Evolutionary conservation across 2,329 filamentous ascomycete genomes (phyloP).

Genomic region (Sporothrix dimorphospora): DNA sequence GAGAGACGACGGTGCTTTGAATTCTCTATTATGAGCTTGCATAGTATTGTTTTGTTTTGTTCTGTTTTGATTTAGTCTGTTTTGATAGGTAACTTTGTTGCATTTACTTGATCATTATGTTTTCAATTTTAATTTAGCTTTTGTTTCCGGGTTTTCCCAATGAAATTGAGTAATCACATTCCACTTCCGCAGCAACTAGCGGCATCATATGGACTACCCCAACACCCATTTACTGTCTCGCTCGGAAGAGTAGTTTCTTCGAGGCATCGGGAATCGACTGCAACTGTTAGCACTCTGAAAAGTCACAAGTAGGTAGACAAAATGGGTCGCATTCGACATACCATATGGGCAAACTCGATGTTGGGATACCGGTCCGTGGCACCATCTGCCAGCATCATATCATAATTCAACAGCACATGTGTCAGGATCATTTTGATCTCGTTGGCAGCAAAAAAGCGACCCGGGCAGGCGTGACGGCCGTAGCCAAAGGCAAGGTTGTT

Average conservation of each 20-base stretch:
- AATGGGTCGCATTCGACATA: slow-evolving; percentile 20
- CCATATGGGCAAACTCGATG: slow-evolving; percentile 33
- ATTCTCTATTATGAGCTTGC: no score
- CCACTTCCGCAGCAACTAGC: no score
- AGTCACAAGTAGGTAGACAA: no score
- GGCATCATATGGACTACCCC: no score
- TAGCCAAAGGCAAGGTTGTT: slow-evolving; percentile 45
- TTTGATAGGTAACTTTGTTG: no score
- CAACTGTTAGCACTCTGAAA: not conserved
- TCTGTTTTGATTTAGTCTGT: no score
- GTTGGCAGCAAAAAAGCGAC: slow-evolving; percentile 45
- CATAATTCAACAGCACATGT: slow-evolving; percentile 38
- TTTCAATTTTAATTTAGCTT: no score
- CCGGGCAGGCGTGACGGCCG: slow-evolving; percentile 47
- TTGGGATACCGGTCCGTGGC: slow-evolving; percentile 37
- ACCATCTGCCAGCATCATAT: slow-evolving; percentile 38
- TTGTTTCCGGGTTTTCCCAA: no score
- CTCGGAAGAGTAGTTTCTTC: not conserved
- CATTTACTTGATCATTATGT: no score
- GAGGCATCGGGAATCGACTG: not conserved
- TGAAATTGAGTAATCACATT: no score
- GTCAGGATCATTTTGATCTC: slow-evolving; percentile 45
- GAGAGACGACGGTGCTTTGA: no score
- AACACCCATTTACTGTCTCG: not conserved
- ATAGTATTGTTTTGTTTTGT: no score